phyloP scores from a whole-genome alignment of 1,139 yeast species.

The Arxiozyma bovina region DNA sequence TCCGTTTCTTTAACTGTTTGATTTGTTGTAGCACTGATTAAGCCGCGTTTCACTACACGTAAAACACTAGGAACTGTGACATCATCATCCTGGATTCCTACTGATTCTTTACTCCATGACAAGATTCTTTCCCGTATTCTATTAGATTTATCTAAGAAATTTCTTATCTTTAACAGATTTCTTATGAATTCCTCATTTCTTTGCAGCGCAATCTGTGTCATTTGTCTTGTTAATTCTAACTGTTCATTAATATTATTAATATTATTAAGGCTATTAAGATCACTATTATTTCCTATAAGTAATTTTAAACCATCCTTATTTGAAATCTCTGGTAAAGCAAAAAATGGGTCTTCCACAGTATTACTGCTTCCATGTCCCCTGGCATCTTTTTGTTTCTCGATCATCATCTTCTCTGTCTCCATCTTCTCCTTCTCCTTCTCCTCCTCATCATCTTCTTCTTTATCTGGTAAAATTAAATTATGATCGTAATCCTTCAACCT shows the following conservation, averaged over 20 bases:
- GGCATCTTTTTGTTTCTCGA: neutral
- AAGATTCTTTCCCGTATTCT: conserved; percentile 58
- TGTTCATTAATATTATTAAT: conserved; percentile 30
- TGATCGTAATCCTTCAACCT: conserved; percentile 66
- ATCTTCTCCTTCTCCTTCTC: neutral
- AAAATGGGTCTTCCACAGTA: conserved; percentile 48
- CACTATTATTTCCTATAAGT: conserved; percentile 31
- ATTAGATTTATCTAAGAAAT: conserved; percentile 70
- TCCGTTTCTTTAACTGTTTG: conserved; percentile 21
- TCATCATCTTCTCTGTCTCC: neutral
- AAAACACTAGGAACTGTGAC: conserved; percentile 30
- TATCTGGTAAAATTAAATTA: conserved; percentile 33
- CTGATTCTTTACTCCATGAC: conserved; percentile 81
- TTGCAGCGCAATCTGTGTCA: conserved; percentile 67
- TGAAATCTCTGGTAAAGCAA: conserved; percentile 47
- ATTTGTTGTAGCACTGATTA: conserved; percentile 32
- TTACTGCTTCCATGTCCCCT: neutral
- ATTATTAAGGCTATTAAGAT: neutral
- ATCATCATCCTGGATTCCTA: conserved; percentile 51
- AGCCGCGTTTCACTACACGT: conserved; percentile 30
- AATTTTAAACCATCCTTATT: conserved; percentile 14
- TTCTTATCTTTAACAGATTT: conserved; percentile 60
- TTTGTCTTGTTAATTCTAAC: conserved; percentile 57
- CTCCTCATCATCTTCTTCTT: conserved; percentile 8
- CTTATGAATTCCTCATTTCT: conserved; percentile 85